phyloP scores from a whole-genome alignment of 2,329 filamentous ascomycete genomes.

The Ceratocystis cubensis region DNA sequence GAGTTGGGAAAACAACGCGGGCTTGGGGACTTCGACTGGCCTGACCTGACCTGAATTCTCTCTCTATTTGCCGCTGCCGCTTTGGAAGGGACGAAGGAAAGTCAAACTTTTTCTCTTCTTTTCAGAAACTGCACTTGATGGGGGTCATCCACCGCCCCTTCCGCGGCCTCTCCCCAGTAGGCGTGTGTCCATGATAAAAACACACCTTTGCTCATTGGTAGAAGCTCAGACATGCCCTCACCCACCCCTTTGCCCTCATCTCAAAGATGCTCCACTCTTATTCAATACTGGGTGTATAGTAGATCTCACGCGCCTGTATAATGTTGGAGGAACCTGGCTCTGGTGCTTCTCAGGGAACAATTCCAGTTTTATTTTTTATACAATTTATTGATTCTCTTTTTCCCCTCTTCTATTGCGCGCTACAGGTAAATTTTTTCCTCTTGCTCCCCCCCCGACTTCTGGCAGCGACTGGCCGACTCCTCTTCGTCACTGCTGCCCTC shows the following conservation, averaged over 20 bases:
- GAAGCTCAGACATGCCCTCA: not conserved
- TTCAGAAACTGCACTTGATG: slow-evolving; percentile 10
- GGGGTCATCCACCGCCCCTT: slow-evolving; percentile 9
- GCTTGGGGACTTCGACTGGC: too few relatives aligned
- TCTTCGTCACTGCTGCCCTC: not conserved
- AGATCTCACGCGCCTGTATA: slow-evolving; percentile 1
- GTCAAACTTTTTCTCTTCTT: not conserved
- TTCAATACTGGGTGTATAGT: not conserved
- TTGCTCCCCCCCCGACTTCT: not conserved
- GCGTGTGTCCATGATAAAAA: not conserved
- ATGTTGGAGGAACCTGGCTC: not conserved
- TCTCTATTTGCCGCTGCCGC: not conserved
- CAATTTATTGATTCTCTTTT: not conserved
- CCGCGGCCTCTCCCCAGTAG: not conserved
- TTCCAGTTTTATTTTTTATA: not conserved
- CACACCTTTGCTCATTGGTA: not conserved
- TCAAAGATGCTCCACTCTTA: not conserved
- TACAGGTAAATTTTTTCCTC: not conserved
- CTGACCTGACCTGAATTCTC: not conserved
- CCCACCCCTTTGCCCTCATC: slow-evolving; percentile 6
- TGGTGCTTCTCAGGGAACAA: not conserved
- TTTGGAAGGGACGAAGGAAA: not conserved
- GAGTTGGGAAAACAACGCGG: too few relatives aligned
- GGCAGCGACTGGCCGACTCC: slow-evolving; percentile 3
- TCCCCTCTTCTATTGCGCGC: not conserved